Evolutionary conservation across 768 basidiomycete genomes (phyloP).

Genomic region (Mycena vulgaris): DNA sequence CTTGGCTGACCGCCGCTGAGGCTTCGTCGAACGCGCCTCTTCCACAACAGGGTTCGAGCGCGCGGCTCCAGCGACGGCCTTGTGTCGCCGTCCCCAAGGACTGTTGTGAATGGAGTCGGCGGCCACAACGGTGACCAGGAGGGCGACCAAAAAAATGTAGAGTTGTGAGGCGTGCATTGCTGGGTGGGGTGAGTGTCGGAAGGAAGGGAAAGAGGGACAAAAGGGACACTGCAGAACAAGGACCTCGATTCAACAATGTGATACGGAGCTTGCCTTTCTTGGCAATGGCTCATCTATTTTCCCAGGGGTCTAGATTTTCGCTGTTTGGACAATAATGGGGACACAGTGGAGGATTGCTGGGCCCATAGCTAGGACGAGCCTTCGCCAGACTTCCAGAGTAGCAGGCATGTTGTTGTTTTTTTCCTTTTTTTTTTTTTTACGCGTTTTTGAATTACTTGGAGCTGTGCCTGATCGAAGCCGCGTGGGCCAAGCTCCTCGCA

Average conservation of each 20-base stretch:
- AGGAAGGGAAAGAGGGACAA: slow-evolving; percentile 24
- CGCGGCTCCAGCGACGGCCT: slow-evolving; percentile 14
- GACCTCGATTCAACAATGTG: neutral
- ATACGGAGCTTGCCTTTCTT: too few relatives aligned
- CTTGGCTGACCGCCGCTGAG: slow-evolving; percentile 1
- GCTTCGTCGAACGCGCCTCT: slow-evolving; percentile 21
- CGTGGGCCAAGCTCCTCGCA: too few relatives aligned
- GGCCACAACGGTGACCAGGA: slow-evolving; percentile 40
- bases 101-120: slow-evolving; percentile 35
- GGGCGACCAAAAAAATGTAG: slow-evolving; percentile 44
- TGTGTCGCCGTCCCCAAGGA: slow-evolving; percentile 35
- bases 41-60: slow-evolving; percentile 12
- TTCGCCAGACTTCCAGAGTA: too few relatives aligned
- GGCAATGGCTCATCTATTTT: neutral
- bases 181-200: slow-evolving; percentile 34
- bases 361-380: too few relatives aligned
- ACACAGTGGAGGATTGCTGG: too few relatives aligned
- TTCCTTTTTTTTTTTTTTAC: too few relatives aligned
- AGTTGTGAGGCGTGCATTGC: slow-evolving; percentile 45
- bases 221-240: neutral
- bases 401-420: too few relatives aligned
- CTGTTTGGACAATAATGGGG: too few relatives aligned
- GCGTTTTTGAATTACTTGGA: too few relatives aligned
- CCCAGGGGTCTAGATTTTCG: too few relatives aligned
- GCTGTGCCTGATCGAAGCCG: too few relatives aligned